Evolutionary conservation across 192 early-diverging fungal species (phyloP), one percentile per base, ranked within the genome.

Genomic region (Coemansia javaensis): DNA sequence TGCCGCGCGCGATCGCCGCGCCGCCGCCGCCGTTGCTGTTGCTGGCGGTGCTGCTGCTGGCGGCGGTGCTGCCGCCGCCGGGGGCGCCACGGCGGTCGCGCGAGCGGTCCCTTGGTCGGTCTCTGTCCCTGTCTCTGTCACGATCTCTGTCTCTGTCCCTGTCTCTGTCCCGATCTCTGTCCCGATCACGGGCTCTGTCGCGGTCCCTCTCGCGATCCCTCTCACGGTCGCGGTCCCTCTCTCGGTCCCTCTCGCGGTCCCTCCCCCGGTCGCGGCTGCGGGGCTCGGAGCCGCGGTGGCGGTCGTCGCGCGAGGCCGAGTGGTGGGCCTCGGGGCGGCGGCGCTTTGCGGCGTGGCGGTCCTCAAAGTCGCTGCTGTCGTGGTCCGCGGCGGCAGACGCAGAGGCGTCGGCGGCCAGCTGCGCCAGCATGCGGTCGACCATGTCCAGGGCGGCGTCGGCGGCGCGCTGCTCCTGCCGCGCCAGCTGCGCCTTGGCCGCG

Each of bases 401-500:
- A 11, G 34, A 22, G 25, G 50, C 49, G 8, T 33, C n/a, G 13
- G 41, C 41, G 25, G 21, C 41, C 17, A 35, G 22, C 24, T 40
- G 32, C 7, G 44, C 50, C 36, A 70, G 45, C 21, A 70, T 35
- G n/a, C 32, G 39, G 6, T 40, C 34, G 18, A 70, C 59, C 3
- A 43, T 28, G 16, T 56, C 59, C 15, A 62, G 36, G 28, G 59
- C 66, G 2, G 44, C 41, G 7, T 48, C 50, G 3, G 66, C 59
- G 1, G 54, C 50, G 23, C 40, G 32, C 38, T 58, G 53, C 46
- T 70, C 66, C 27, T 58, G 59, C 18, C 32, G 54, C 1, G 50
- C 66, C 48, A 32, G 43, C 32, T 10, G 23, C n/a, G n/a, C n/a
- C n/a, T n/a, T n/a, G n/a, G n/a, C n/a, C n/a, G n/a, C n/a, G n/a